These are phyloP conservation scores for Cryptosporidium bovis DNA, from an alignment of 169 alveolate genomes.

Conservation along the genomic window DNA sequence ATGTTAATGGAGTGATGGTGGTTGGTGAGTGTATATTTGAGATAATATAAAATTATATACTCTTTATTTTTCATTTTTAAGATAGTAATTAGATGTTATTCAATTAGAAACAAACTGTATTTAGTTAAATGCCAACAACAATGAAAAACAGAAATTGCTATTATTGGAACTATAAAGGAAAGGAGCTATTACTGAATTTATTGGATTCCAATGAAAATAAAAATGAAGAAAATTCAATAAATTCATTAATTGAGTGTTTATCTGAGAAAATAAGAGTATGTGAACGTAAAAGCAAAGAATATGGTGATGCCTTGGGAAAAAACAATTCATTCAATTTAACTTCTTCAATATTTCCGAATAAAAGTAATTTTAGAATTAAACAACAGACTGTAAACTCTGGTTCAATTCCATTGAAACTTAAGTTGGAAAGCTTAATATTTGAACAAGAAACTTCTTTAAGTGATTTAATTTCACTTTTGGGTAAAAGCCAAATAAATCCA, in stretches of 20 bases:
- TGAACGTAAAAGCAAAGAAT: neutral
- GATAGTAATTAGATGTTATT: no score
- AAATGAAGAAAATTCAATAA: conserved; percentile 14
- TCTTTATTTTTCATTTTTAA: no score
- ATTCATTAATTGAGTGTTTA: conserved; percentile 23
- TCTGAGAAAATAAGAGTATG: conserved; percentile 16
- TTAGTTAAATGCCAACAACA: neutral
- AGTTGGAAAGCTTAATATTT: conserved; percentile 10
- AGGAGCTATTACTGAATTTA: conserved; percentile 6
- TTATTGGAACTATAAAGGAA: conserved; percentile 31
- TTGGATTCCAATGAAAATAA: neutral
- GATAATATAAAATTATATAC: no score
- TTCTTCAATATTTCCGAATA: conserved; percentile 25
- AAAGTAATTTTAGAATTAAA: neutral
- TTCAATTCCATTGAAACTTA: conserved; percentile 16
- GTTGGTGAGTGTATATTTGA: no score
- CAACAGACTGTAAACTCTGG: neutral
- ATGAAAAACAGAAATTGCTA: neutral
- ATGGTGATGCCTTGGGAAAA: neutral
- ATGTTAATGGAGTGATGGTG: no score
- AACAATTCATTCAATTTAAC: conserved; percentile 17
- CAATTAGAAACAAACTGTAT: neutral
- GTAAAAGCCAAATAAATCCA: neutral
- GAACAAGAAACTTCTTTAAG: conserved; percentile 21
- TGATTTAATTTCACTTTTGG: conserved; percentile 21